Conservation (phyloP, 805 yeast species). For the Candida jianshihensis region DNA sequence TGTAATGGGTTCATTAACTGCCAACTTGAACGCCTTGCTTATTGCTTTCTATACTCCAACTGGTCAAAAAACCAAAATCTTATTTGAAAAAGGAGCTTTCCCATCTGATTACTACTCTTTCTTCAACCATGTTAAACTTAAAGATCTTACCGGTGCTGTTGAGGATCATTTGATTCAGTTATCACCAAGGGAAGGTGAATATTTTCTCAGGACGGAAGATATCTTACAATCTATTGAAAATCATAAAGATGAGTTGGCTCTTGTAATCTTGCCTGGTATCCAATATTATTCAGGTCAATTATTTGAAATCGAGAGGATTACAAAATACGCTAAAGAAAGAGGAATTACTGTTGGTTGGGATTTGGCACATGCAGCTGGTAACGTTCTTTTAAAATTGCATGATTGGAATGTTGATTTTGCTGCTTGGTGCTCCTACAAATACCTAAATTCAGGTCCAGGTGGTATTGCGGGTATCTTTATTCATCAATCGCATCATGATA, state of each 20-base stretch:
- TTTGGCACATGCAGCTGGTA: conserved; percentile 91
- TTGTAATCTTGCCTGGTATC: conserved; percentile 79
- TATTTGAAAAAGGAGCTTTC: conserved; percentile 83
- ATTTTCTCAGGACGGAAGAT: conserved; percentile 53
- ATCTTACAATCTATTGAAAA: conserved; percentile 50
- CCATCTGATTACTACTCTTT: conserved; percentile 92
- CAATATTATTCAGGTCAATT: conserved; percentile 91
- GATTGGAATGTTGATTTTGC: conserved; percentile 94
- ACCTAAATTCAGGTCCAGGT: conserved; percentile 90
- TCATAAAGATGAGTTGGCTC: conserved; percentile 54
- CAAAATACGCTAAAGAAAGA: conserved; percentile 46
- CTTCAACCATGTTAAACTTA: conserved; percentile 59
- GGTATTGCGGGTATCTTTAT: conserved; percentile 84
- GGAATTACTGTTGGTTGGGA: conserved; percentile 83
- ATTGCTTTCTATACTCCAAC: conserved; percentile 68
- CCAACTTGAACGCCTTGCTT: conserved; percentile 70
- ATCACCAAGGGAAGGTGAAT: conserved; percentile 52
- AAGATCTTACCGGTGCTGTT: conserved; percentile 41
- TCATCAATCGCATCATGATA: conserved; percentile 40
- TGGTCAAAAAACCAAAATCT: conserved; percentile 52
- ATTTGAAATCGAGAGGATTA: conserved; percentile 70
- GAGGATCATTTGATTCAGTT: conserved; percentile 54
- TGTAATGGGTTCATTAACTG: conserved; percentile 78
- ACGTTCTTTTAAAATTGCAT: conserved; percentile 68
- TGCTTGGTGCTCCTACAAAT: conserved; percentile 90